phyloP scores from a whole-genome alignment of 2,329 filamentous ascomycete species.

The Aspergillus brunneoviolaceus region DNA sequence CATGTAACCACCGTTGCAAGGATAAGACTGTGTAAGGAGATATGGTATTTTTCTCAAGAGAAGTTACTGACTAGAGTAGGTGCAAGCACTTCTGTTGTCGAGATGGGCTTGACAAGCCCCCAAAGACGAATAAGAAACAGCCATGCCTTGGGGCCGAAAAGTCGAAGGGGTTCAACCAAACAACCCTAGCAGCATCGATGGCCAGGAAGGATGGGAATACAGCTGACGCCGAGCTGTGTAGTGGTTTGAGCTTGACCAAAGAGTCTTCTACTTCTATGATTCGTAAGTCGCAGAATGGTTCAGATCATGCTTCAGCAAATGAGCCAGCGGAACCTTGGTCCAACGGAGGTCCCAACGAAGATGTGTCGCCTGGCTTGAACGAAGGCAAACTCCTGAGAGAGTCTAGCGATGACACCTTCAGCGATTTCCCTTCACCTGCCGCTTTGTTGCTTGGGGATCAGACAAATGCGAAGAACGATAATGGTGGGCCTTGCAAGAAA shows the following conservation, averaged over 20 bases:
- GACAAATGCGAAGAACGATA: neutral
- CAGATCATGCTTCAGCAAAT: neutral
- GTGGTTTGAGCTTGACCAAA: neutral
- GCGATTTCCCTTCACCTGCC: slow-evolving; percentile 41
- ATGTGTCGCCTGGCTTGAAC: neutral
- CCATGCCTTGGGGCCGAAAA: slow-evolving; percentile 17
- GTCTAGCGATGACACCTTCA: slow-evolving; percentile 32
- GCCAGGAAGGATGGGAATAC: slow-evolving; percentile 14
- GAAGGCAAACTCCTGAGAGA: slow-evolving; percentile 31
- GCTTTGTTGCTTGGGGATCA: slow-evolving; percentile 24
- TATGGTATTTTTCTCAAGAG: slow-evolving; percentile 21
- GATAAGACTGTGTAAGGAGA: slow-evolving; percentile 50
- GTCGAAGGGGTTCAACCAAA: slow-evolving; percentile 28
- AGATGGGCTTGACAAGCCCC: slow-evolving; percentile 67
- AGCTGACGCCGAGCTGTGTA: neutral
- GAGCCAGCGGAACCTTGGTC: neutral
- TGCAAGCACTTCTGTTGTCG: slow-evolving; percentile 74
- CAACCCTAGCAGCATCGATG: slow-evolving; percentile 31
- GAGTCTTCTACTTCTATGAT: neutral
- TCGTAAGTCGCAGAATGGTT: neutral
- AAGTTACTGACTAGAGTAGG: slow-evolving; percentile 25
- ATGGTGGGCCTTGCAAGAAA: neutral
- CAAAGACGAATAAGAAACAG: slow-evolving; percentile 41
- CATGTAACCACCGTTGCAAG: slow-evolving; percentile 70
- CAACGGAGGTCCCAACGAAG: slow-evolving; percentile 3